phyloP scores from a whole-genome alignment of 371 early-diverging fungal species.

The Circinella umbellata region DNA sequence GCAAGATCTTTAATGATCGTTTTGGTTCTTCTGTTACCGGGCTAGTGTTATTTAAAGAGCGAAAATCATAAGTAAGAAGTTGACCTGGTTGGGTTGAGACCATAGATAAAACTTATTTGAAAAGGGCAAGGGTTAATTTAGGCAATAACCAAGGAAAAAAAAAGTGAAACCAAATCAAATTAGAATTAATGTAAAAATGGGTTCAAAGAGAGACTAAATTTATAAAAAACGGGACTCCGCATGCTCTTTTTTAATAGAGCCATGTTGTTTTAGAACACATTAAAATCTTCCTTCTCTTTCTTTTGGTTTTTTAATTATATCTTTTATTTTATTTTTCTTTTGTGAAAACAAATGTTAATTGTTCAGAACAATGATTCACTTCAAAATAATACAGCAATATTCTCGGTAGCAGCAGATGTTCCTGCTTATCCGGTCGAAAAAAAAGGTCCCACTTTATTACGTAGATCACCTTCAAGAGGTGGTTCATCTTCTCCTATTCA shows the following conservation, averaged over 20 bases:
- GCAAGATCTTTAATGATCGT: constrained; percentile 12
- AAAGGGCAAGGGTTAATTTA: background rate
- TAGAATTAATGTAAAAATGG: no score
- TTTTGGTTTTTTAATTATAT: background rate
- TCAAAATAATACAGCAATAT: background rate
- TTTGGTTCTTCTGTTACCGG: background rate
- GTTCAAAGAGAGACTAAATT: no score
- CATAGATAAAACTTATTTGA: background rate
- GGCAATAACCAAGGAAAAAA: background rate
- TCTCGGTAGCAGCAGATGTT: background rate
- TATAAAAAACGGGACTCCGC: no score
- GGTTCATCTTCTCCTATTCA: background rate
- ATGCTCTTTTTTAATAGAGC: background rate
- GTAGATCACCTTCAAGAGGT: background rate
- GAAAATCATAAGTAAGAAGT: constrained; percentile 5
- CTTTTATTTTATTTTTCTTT: background rate
- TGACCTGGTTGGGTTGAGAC: background rate
- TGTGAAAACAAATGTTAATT: background rate
- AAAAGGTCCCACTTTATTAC: background rate
- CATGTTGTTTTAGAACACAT: background rate
- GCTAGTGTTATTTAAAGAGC: background rate
- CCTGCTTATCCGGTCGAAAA: background rate
- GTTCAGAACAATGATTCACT: background rate
- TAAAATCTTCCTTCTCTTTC: background rate
- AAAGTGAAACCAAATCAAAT: background rate